A percentile compares a stretch with the other conserved stretches of the same genome.
phyloP scores from a whole-genome alignment of 208 protist species.

The Trypanosoma congolense region DNA sequence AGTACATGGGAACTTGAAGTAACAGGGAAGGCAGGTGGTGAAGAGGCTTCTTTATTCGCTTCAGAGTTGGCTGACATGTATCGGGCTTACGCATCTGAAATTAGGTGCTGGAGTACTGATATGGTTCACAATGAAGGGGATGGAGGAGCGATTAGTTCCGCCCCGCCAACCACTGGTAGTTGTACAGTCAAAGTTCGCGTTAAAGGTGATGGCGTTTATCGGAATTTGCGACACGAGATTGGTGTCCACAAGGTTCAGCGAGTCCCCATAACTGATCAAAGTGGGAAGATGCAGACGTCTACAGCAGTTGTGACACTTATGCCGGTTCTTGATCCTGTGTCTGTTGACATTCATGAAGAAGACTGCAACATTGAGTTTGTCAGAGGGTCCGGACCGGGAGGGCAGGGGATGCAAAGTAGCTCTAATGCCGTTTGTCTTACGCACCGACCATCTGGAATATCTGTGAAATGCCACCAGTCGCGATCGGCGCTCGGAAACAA shows the following conservation, averaged over 20 bases:
- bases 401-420: conserved; percentile 88
- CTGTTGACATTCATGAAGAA: conserved; percentile 75
- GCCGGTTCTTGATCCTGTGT: conserved; percentile 83
- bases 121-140: conserved; percentile 8
- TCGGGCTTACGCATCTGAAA: conserved; percentile 50
- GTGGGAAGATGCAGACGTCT: conserved; percentile 89
- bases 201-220: conserved; percentile 67
- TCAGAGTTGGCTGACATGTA: conserved; percentile 74
- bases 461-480: conserved; percentile 87
- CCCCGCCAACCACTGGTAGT: conserved; percentile 5
- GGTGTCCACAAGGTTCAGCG: conserved; percentile 90
- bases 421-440: conserved; percentile 85
- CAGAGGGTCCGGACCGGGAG: conserved; percentile 80
- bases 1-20: conserved; percentile 64
- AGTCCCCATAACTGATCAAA: conserved; percentile 81
- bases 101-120: conserved; percentile 21
- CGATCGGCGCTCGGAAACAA: conserved; percentile 86
- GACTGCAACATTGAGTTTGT: conserved; percentile 88
- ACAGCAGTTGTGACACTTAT: conserved; percentile 85
- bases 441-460: conserved; percentile 84
- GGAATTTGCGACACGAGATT: conserved; percentile 81
- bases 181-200: conserved; percentile 38
- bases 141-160: conserved; percentile 10
- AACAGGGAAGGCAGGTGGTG: conserved; percentile 75
- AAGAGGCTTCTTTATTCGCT: conserved; percentile 86